Evolutionary conservation across 495 filamentous ascomycete species (phyloP).

Genomic region (Aspergillus cavernicola): DNA sequence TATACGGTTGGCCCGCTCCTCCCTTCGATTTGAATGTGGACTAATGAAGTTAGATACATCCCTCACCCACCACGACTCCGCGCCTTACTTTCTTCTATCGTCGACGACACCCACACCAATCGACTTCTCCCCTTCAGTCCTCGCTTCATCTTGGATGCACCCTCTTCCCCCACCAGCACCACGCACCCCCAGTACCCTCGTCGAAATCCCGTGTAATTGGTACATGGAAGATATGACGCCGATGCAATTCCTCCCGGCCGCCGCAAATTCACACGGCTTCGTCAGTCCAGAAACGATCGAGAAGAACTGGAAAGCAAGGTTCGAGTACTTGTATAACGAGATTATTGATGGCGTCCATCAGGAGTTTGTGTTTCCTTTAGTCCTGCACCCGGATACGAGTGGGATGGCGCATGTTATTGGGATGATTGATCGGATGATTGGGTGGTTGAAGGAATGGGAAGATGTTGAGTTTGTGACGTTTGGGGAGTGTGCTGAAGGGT

Average conservation of each 20-base stretch:
- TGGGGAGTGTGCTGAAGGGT: constrained; percentile 10
- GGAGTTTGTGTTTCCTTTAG: constrained; percentile 32
- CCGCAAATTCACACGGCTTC: constrained; percentile 42
- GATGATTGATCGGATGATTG: constrained; percentile 46
- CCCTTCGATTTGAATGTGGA: too few relatives aligned
- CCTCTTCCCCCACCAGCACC: constrained; percentile 29
- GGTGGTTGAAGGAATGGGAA: constrained; percentile 39
- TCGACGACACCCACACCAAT: constrained; percentile 35
- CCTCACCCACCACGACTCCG: constrained; percentile 38
- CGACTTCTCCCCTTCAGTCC: constrained; percentile 33
- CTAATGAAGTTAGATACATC: neutral
- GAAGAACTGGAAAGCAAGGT: constrained; percentile 46
- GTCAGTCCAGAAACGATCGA: constrained; percentile 43
- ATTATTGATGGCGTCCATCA: constrained; percentile 10
- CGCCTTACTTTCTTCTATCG: constrained; percentile 40
- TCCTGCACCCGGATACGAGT: constrained; percentile 51
- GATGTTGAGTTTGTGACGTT: constrained; percentile 37
- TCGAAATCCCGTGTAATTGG: constrained; percentile 47
- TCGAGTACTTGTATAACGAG: constrained; percentile 28
- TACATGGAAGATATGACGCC: constrained; percentile 49
- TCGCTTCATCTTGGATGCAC: constrained; percentile 48
- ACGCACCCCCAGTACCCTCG: constrained; percentile 24
- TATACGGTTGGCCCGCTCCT: too few relatives aligned
- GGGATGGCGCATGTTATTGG: constrained; percentile 51
- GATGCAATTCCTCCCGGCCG: constrained; percentile 42